Base-by-base conservation (phyloP, 2,329 filamentous ascomycete genomes). In the Botrytis fabae region DNA sequence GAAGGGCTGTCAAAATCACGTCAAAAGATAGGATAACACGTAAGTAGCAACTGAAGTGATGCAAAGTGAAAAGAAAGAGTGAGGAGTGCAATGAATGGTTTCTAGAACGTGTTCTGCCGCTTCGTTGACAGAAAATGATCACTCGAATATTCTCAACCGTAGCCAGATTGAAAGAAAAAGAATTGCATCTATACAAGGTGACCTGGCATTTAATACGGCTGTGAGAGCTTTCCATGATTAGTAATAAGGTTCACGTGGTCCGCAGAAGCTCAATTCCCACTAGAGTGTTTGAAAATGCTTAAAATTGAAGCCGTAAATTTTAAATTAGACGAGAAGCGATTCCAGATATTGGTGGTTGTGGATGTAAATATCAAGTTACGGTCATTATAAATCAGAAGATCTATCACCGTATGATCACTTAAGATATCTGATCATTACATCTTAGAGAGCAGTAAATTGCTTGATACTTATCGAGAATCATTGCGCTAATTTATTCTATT, bases 41-140 rank as follows among this genome's bases (percentile, higher is more conserved):
- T 4, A 32, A 57, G 14, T 12, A 42, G 12, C 5, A 46, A 22
- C 9, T 32, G 2, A 5, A 46, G n/a, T 20, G 25, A n/a, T n/a
- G 10, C 10, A 14, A 51, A 14, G 10, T 51, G 22, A n/a, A n/a
- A 2, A 51, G 2, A 32, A 12, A 54, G 25, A 54, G 14, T 54
- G 51, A 18, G 51, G 2, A 28, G 5, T 18, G n/a, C 1, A 18
- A 54, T 4, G 4, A 12, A 54, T 28, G 12, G 2, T 54, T 1
- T 6, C 25, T 4, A 18, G 2, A 28, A 28, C 12, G 16, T 16
- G 0, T 54, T 28, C n/a, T 8, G 12, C 2, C 2, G n/a, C 0
- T 28, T 32, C 18, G 1, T 8, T 3, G 7, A 18, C 1, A 20
- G 8, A 32, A 64, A 20, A 35, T 8, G 22, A 61, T 10, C 5